These are phyloP conservation scores for Microsporum canis DNA, from an alignment of 2,329 filamentous ascomycete genomes.

Conservation along the genomic window DNA sequence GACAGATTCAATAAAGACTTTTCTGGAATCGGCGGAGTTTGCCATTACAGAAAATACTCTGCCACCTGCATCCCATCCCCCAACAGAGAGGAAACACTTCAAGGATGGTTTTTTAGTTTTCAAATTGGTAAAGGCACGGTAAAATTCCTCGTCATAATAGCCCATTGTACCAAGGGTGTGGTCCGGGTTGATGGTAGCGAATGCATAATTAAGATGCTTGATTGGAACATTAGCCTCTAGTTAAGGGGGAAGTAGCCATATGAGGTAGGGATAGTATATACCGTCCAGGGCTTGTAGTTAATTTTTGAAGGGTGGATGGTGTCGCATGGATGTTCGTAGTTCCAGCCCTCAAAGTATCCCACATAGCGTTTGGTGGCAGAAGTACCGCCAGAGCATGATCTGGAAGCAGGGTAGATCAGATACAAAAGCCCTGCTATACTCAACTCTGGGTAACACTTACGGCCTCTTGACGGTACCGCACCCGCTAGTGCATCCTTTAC, in stretches of 20 bases:
- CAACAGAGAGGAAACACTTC: slow-evolving; percentile 9
- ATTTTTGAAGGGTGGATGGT: slow-evolving; percentile 7
- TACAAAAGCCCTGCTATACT: neutral
- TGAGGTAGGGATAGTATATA: neutral
- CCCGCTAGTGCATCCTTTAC: slow-evolving; percentile 3
- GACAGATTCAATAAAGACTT: slow-evolving; percentile 10
- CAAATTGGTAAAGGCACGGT: slow-evolving; percentile 3
- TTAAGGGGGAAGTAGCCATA: neutral
- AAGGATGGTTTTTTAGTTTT: slow-evolving; percentile 6
- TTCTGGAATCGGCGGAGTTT: slow-evolving; percentile 5
- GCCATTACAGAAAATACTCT: slow-evolving; percentile 18
- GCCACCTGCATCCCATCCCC: slow-evolving; percentile 10
- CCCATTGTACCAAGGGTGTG: slow-evolving; percentile 1
- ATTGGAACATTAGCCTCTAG: slow-evolving; percentile 3
- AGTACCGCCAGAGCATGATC: neutral
- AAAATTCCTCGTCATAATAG: neutral
- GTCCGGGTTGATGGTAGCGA: slow-evolving; percentile 19
- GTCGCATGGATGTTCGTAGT: slow-evolving; percentile 7
- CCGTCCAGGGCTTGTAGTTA: slow-evolving; percentile 8
- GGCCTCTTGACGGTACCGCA: slow-evolving; percentile 4
- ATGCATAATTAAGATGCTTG: slow-evolving; percentile 27
- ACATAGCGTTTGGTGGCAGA: slow-evolving; percentile 15
- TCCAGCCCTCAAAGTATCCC: slow-evolving; percentile 30
- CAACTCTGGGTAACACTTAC: neutral
- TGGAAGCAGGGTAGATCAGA: slow-evolving; percentile 5